Conservation (phyloP, 2,329 filamentous ascomycete species). For the Botrytis byssoidea region DNA sequence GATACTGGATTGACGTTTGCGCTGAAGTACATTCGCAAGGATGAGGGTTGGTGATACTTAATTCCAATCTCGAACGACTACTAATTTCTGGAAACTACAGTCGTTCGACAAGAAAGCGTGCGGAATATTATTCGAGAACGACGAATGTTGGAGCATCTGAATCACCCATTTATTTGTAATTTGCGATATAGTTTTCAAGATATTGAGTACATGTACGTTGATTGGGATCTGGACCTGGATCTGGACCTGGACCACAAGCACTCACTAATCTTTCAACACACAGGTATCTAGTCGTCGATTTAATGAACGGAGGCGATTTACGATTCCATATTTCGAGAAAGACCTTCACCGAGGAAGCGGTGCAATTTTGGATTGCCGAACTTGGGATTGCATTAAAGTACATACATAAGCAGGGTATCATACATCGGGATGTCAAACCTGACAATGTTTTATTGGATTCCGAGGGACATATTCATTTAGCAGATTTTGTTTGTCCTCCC, state of each 20-base stretch:
- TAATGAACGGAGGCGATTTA: conserved; percentile 96
- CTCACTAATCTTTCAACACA: neutral
- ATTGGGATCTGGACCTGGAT: neutral
- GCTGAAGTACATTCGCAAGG: conserved; percentile 96
- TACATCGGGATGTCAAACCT: conserved; percentile 88
- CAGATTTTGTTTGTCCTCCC: conserved; percentile 76
- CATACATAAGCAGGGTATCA: conserved; percentile 81
- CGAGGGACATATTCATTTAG: conserved; percentile 92
- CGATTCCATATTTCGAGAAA: conserved; percentile 98
- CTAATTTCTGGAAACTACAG: conserved; percentile 48
- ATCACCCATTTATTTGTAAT: conserved; percentile 97
- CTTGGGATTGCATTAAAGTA: conserved; percentile 88
- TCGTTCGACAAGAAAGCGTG: conserved; percentile 95
- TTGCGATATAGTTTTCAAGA: conserved; percentile 98
- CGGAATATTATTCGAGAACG: conserved; percentile 97
- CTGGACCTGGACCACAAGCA: neutral
- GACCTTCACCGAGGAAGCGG: conserved; percentile 94
- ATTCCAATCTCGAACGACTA: conserved; percentile 23
- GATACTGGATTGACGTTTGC: conserved; percentile 93
- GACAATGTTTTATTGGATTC: conserved; percentile 87
- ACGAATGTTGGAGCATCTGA: conserved; percentile 96
- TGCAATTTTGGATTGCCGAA: conserved; percentile 96
- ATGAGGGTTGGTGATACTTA: conserved; percentile 70
- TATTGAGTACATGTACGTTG: conserved; percentile 89
- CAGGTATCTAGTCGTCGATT: conserved; percentile 88